Evolutionary conservation across 1,284 basidiomycete species (phyloP).

Genomic region (Moesziomyces sp.): DNA sequence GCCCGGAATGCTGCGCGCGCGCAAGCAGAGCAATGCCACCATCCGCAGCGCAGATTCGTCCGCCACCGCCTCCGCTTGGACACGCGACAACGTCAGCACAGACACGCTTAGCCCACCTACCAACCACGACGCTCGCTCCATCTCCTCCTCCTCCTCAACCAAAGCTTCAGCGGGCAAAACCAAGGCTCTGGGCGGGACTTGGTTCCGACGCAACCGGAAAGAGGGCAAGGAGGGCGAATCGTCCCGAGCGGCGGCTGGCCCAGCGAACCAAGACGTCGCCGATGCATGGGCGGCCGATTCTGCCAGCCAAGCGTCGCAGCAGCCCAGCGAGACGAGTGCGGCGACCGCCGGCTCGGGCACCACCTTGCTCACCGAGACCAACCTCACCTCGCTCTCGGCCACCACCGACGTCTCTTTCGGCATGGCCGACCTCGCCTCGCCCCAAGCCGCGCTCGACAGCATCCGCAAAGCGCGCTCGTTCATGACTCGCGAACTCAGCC

Average conservation of each 20-base stretch:
- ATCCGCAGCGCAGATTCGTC: constrained; percentile 25
- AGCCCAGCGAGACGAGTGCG: constrained; percentile 34
- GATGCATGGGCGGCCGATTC: constrained; percentile 7
- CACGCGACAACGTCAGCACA: constrained; percentile 37
- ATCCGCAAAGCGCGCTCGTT: constrained; percentile 51
- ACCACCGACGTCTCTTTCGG: constrained; percentile 36
- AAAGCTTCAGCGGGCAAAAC: constrained; percentile 8
- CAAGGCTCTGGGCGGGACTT: constrained; percentile 13
- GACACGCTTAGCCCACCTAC: constrained; percentile 34
- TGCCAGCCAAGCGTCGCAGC: constrained; percentile 15
- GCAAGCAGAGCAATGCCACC: constrained; percentile 32
- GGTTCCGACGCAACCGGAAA: constrained; percentile 32
- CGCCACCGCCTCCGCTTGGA: constrained; percentile 13
- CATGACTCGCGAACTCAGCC: constrained; percentile 41
- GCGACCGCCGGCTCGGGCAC: constrained; percentile 33
- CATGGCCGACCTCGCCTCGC: constrained; percentile 41
- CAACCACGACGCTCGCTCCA: constrained; percentile 1
- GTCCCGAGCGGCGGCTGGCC: neutral
- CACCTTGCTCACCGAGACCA: constrained; percentile 32
- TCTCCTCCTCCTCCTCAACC: constrained; percentile 8
- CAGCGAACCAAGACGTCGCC: constrained; percentile 5
- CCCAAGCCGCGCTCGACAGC: constrained; percentile 41
- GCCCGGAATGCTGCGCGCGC: constrained; percentile 8
- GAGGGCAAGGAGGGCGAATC: constrained; percentile 14
- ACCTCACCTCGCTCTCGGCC: constrained; percentile 19